Evolutionary conservation across 2,329 filamentous ascomycete genomes (phyloP), one percentile per base, ranked within the genome.

Genomic region (Fusarium brachygibbosum): DNA sequence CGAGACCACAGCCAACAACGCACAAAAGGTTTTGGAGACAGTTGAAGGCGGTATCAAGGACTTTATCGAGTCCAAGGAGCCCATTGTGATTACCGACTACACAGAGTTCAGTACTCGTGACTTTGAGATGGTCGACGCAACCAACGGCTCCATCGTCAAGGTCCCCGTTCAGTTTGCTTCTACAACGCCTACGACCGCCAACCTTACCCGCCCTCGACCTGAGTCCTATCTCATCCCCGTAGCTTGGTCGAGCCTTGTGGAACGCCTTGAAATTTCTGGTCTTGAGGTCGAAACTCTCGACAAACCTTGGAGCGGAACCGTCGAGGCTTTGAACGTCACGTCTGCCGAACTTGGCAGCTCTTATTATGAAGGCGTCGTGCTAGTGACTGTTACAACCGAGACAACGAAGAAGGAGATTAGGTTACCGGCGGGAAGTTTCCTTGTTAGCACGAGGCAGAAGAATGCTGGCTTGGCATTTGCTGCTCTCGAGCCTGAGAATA

Each of bases 401-500:
- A 23, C 68, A 0, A 48, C 68, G 12, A 52, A 62, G 21, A 68
- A 52, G 12, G 51, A 76, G 7, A 14, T 77, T 1, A 71, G 48
- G 2, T 31, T 79, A 1, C 76, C 76, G 0, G 68, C 69, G 0
- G 77, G 77, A 1, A 76, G 76, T 12, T 79, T 77, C 51, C 68
- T 71, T 28, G 69, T 79, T 1, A 77, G 75, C 66, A 77, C 77
- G 4, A 70, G 72, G 21, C 77, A 79, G 52, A 76, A 75, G 65
- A 79, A 77, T 16, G 76, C 76, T 0, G 77, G 61, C 0, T 52
- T 77, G 1, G 76, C 77, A 0, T 69, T 79, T 12, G 64, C 72
- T 12, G 75, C 72, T 1, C 55, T 79, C 14, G 77, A 79, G 69
- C 77, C 77, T 1, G 77, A 79, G 68, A 75, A 74, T 4, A 74